Evolutionary conservation across 1,284 basidiomycete species (phyloP).

Genomic region (Trichosporon ovoides): DNA sequence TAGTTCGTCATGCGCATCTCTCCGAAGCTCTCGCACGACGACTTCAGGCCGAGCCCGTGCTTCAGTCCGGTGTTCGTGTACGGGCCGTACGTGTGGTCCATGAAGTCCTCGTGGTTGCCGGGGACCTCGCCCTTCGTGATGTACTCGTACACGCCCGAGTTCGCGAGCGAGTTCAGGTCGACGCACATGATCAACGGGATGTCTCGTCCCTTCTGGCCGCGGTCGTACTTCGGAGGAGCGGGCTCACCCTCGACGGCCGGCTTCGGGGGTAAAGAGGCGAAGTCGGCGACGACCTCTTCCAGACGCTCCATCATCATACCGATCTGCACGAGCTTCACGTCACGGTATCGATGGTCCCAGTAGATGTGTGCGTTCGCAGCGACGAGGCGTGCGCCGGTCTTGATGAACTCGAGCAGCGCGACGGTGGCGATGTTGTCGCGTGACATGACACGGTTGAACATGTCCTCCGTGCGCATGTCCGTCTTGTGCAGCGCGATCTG

Average conservation of each 20-base stretch:
- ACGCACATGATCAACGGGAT: conserved; percentile 89
- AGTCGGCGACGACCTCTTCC: conserved; percentile 78
- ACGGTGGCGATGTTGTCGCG: conserved; percentile 93
- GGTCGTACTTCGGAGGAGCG: conserved; percentile 41
- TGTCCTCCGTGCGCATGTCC: conserved; percentile 97
- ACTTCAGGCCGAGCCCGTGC: conserved; percentile 76
- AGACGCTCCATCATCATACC: conserved; percentile 90
- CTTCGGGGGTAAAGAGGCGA: conserved; percentile 66
- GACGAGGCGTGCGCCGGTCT: conserved; percentile 79
- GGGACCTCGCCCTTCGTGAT: conserved; percentile 67
- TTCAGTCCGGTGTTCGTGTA: conserved; percentile 86
- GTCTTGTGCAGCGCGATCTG: conserved; percentile 85
- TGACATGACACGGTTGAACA: conserved; percentile 97
- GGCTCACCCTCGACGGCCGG: conserved; percentile 16
- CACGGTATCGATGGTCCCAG: conserved; percentile 89
- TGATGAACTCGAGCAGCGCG: conserved; percentile 77
- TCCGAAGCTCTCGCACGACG: conserved; percentile 66
- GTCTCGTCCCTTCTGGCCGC: conserved; percentile 53
- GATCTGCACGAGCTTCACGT: conserved; percentile 95
- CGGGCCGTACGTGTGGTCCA: conserved; percentile 82
- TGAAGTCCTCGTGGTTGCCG: conserved; percentile 83
- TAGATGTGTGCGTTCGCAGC: conserved; percentile 88
- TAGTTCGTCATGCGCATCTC: conserved; percentile 84
- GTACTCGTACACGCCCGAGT: conserved; percentile 89
- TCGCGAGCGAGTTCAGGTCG: conserved; percentile 87